These are phyloP conservation scores for Avena insularis DNA, from an alignment of 176 grass and related monocot species.

Conservation along the genomic window DNA sequence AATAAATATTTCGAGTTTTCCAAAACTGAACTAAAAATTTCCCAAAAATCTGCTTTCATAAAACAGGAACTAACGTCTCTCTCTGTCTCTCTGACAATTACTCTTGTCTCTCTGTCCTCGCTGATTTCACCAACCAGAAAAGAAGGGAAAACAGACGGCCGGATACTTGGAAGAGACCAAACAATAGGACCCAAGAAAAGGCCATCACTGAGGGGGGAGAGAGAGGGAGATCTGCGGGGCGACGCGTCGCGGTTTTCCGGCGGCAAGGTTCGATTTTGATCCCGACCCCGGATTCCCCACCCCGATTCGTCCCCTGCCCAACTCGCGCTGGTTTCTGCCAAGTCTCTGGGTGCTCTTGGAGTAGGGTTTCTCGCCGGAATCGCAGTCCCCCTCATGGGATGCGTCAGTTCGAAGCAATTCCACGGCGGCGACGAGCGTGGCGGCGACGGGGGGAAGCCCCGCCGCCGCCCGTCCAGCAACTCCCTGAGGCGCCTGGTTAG, in stretches of 20 bases:
- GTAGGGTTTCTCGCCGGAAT: constrained; percentile 41
- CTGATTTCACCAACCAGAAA: constrained; percentile 37
- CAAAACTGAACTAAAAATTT: not conserved
- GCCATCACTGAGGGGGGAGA: constrained; percentile 27
- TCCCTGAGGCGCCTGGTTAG: constrained; percentile 83
- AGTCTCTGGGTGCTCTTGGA: constrained; percentile 2
- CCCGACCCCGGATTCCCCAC: constrained; percentile 27
- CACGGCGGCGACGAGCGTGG: constrained; percentile 51
- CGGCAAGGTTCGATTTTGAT: constrained; percentile 67
- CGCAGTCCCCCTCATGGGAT: constrained; percentile 74
- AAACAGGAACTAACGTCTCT: not conserved
- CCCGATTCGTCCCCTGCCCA: constrained; percentile 9
- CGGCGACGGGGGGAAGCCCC: constrained; percentile 51
- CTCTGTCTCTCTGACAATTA: constrained; percentile 8
- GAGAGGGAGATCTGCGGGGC: constrained; percentile 46
- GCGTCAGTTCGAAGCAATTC: constrained; percentile 85
- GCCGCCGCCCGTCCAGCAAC: constrained; percentile 64
- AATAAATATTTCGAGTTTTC: not conserved
- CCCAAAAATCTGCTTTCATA: not conserved
- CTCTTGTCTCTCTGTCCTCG: not conserved
- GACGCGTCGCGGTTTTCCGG: constrained; percentile 53
- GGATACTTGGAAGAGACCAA: constrained; percentile 38
- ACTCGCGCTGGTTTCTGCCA: not conserved
- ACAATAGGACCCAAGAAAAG: constrained; percentile 49
- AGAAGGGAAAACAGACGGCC: constrained; percentile 29